Evolutionary conservation across 345 rosid genomes (phyloP).

Genomic region (Sapria himalayana): DNA sequence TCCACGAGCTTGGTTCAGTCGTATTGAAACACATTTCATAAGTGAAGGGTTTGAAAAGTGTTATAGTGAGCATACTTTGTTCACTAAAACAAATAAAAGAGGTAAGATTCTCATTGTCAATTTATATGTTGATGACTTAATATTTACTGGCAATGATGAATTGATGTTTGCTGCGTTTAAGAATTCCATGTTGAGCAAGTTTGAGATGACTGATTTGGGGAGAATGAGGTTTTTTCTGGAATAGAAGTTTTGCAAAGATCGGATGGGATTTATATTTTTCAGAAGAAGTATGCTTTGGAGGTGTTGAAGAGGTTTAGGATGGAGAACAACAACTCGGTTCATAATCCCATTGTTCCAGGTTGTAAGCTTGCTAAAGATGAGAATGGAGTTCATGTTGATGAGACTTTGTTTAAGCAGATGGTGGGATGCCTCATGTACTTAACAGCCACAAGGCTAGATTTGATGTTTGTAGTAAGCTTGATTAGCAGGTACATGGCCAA

Average conservation of each 20-base stretch:
- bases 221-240: neutral
- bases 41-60: conserved; percentile 1
- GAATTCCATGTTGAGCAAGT: neutral
- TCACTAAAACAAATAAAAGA: neutral
- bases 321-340: neutral
- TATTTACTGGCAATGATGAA: neutral
- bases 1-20: too few species aligned
- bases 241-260: neutral
- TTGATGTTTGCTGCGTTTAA: neutral
- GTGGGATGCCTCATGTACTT: conserved; percentile 3
- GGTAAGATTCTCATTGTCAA: conserved; percentile 1
- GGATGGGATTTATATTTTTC: neutral
- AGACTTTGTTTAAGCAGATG: conserved; percentile 3
- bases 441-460: conserved; percentile 1
- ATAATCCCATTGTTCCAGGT: neutral
- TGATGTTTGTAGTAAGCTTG: too few species aligned
- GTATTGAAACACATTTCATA: too few species aligned
- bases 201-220: conserved; percentile 4
- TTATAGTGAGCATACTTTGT: conserved; percentile 1
- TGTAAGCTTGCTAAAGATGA: conserved; percentile 1
- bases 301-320: conserved; percentile 2
- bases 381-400: too few species aligned
- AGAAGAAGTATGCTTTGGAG: neutral
- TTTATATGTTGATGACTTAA: conserved; percentile 6
- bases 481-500: conserved; percentile 2